Base-by-base conservation (phyloP, 345 rosid species). In the Citrus unshiu region DNA sequence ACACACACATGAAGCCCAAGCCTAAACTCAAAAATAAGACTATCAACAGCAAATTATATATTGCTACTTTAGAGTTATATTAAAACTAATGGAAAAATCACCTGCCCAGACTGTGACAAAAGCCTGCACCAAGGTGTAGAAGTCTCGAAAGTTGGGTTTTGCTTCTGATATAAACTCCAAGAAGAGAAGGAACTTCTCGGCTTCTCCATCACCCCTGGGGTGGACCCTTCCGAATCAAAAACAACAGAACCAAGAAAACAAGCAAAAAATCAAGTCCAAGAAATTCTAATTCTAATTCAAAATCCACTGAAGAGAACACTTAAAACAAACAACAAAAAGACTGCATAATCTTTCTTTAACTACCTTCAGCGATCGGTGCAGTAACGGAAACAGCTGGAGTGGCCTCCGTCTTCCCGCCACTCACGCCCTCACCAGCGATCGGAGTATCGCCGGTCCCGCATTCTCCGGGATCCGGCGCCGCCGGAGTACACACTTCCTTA, bases 81-180 rank as follows among this genome's bases (percentile, higher is more conserved):
- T 60, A 24, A 24, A 60, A 39, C 37, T 19, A 60, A 74, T 18
- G 46, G 34, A 9, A 10, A 71, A 70, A 63, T 73, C 75, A 91
- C 98, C 98, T 87, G 92, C 5, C 83, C 91, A 75, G 90, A 91
- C 84, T 92, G 93, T 25, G 98, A 83, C 12, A 95, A 83, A 75
- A 95, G 93, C 77, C 84, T 87, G 77, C 94, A 89, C 98, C 98
- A 92, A 21, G 97, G 93, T 6, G 80, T 34, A 16, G 91, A 73
- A 9, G 88, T 74, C 68, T 87, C 89, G 4, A 79, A 82, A 69
- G 56, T 77, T 8, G 81, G 75, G 57, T 78, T 89, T 40, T 84
- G 88, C 83, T 90, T 92, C 74, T 81, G 91, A 79, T 58, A 78
- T 54, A 68, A 72, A 80, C 77, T 87, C 91, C 86, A 83, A 0